Evolutionary conservation across 768 basidiomycete genomes (phyloP).

Genomic region (Porpolomopsis calyptriformis): DNA sequence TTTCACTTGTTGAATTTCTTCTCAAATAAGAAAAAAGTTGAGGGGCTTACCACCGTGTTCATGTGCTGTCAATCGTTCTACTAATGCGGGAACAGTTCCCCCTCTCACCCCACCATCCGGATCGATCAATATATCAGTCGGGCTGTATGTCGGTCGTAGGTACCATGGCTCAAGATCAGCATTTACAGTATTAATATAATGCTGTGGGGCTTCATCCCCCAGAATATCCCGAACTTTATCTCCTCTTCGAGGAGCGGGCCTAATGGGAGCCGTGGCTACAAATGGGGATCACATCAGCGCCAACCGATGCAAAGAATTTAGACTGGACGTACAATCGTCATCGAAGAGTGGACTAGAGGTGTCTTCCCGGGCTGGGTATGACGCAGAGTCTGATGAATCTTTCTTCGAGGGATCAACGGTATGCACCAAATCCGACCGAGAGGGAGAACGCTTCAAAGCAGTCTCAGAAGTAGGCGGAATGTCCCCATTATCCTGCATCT

Average conservation of each 20-base stretch:
- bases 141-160: constrained; percentile 68
- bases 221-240: constrained; percentile 61
- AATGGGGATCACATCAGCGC: constrained; percentile 6
- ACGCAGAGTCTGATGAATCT: constrained; percentile 5
- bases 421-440: too few relatives aligned
- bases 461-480: constrained; percentile 9
- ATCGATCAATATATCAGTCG: constrained; percentile 78
- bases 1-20: constrained; percentile 4
- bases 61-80: constrained; percentile 86
- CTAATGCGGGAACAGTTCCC: constrained; percentile 75
- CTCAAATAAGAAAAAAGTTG: constrained; percentile 4
- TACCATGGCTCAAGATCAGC: constrained; percentile 65
- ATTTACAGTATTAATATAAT: constrained; percentile 33
- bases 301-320: neutral
- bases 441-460: neutral
- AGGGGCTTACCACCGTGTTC: constrained; percentile 61
- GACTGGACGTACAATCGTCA: constrained; percentile 28
- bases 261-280: constrained; percentile 22
- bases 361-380: constrained; percentile 6
- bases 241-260: constrained; percentile 16
- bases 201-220: constrained; percentile 34
- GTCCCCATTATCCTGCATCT: constrained; percentile 19
- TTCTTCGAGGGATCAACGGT: too few relatives aligned
- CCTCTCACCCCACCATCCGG: constrained; percentile 75
- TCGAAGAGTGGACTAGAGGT: constrained; percentile 23